These are phyloP conservation scores for Colletotrichum tropicicola DNA, from an alignment of 2,329 filamentous ascomycete species.

Conservation along the genomic window DNA sequence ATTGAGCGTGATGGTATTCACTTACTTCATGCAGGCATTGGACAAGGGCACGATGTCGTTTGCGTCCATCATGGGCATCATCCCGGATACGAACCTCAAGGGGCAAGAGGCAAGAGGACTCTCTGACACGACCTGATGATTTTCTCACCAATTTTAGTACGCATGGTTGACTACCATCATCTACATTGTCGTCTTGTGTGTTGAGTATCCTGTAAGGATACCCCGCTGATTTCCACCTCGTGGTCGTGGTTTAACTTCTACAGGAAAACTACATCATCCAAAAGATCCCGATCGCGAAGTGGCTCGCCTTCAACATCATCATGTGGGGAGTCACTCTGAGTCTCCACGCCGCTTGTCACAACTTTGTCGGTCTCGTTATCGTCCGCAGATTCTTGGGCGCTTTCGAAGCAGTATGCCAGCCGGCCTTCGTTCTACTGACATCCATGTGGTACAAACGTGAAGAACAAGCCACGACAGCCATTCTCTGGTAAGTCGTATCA, in stretches of 20 bases:
- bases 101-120: slow-evolving; percentile 38
- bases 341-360: slow-evolving; percentile 43
- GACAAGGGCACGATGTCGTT: slow-evolving; percentile 40
- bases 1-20: slow-evolving; percentile 59
- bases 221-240: rapidly evolving
- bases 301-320: slow-evolving; percentile 47
- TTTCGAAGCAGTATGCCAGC: slow-evolving; percentile 56
- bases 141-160: slow-evolving; percentile 37
- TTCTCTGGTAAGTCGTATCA: slow-evolving; percentile 24
- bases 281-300: slow-evolving; percentile 48
- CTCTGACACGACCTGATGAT: too few species aligned
- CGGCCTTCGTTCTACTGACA: slow-evolving; percentile 52
- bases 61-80: slow-evolving; percentile 38
- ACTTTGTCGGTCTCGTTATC: slow-evolving; percentile 48
- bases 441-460: slow-evolving; percentile 43
- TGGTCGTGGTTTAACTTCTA: not conserved
- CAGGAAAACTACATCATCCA: slow-evolving; percentile 41
- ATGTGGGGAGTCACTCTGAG: slow-evolving; percentile 51
- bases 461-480: slow-evolving; percentile 42
- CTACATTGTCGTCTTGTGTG: slow-evolving; percentile 52
- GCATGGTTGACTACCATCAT: slow-evolving; percentile 46
- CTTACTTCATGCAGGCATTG: slow-evolving; percentile 54
- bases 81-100: slow-evolving; percentile 39
- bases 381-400: slow-evolving; percentile 53
- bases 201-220: slow-evolving; percentile 49